Conservation (phyloP, 495 filamentous ascomycete genomes). For the Chlorociboria aeruginascens region DNA sequence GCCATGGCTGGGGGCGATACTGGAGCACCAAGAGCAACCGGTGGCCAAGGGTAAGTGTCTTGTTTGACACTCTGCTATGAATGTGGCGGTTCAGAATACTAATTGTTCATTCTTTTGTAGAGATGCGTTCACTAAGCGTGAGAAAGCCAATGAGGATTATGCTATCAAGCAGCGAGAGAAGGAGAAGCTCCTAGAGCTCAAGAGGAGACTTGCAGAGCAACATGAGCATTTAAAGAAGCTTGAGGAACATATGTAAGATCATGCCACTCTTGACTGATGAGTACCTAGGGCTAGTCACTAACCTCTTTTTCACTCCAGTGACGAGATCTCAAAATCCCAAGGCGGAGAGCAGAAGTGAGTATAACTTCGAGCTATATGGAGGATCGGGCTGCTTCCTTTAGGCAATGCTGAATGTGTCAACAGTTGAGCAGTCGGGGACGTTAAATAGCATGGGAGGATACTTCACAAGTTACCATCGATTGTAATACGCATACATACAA, state of each 20-base stretch:
- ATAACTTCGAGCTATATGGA: background rate
- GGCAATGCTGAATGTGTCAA: conserved; percentile 12
- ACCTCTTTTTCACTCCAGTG: conserved; percentile 29
- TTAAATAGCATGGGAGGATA: background rate
- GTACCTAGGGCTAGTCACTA: background rate
- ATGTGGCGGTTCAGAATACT: background rate
- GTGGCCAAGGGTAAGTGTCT: conserved; percentile 25
- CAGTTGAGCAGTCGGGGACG: conserved; percentile 2
- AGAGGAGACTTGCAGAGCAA: conserved; percentile 68
- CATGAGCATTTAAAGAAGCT: conserved; percentile 72
- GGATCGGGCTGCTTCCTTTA: background rate
- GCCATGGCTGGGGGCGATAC: conserved; percentile 59
- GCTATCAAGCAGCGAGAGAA: conserved; percentile 76
- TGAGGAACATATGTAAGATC: conserved; percentile 66
- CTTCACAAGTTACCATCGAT: background rate
- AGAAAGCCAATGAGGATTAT: conserved; percentile 73
- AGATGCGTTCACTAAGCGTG: conserved; percentile 83
- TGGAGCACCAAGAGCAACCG: conserved; percentile 41
- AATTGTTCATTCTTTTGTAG: conserved; percentile 28
- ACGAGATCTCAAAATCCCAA: conserved; percentile 54
- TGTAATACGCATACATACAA: conserved; percentile 4
- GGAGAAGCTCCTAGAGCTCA: conserved; percentile 66
- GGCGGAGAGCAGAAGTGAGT: conserved; percentile 63
- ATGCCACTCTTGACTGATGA: conserved; percentile 4
- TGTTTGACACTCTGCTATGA: background rate